Conservation (phyloP, 163 green algal genomes). For the Chloromonas sp. region DNA sequence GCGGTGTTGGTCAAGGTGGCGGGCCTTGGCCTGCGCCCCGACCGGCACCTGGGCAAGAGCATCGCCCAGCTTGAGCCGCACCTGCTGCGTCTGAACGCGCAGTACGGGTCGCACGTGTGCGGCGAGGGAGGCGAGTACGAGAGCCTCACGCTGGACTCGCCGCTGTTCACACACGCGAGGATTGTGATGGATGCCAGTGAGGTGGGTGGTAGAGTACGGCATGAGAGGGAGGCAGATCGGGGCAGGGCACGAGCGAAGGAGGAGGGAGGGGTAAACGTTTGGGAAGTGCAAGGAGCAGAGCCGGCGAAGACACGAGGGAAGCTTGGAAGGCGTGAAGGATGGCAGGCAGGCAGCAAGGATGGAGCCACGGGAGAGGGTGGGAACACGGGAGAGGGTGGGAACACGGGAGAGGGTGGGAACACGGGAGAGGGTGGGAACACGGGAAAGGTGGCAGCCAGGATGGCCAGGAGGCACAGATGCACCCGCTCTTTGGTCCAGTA, state of each 20-base stretch:
- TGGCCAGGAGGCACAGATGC: too few species aligned
- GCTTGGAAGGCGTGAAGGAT: neutral
- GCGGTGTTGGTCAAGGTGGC: conserved; percentile 83
- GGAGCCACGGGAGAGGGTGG: too few species aligned
- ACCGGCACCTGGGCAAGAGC: conserved; percentile 68
- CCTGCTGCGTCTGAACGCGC: conserved; percentile 47
- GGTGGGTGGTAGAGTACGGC: conserved; percentile 7
- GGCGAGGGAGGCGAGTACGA: conserved; percentile 98
- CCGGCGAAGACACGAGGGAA: neutral
- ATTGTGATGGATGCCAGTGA: conserved; percentile 75
- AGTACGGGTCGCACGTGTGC: conserved; percentile 87
- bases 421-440: neutral
- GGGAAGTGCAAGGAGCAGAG: conserved; percentile 1
- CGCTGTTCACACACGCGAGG: conserved; percentile 67
- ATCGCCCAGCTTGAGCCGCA: conserved; percentile 51
- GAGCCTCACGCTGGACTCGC: conserved; percentile 89
- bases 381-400: too few species aligned
- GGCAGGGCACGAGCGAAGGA: neutral
- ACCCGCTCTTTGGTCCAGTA: too few species aligned
- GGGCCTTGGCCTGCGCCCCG: conserved; percentile 74
- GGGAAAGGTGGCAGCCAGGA: too few species aligned
- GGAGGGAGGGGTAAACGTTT: neutral
- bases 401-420: too few species aligned
- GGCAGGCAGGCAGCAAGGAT: too few species aligned
- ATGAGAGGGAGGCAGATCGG: neutral